These are phyloP conservation scores for Prunus persica DNA, from an alignment of 306 rosid genomes.

Conservation along the genomic window Prunus_persica_NCBIv2 NC_034009.1:32636501-32637000, in stretches of 20 bases:
- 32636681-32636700: slow-evolving; percentile 73
- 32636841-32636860: slow-evolving; percentile 56
- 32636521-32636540: background rate
- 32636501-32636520: slow-evolving; percentile 43
- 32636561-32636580: background rate
- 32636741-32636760: slow-evolving; percentile 78
- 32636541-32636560: background rate
- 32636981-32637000: slow-evolving; percentile 87
- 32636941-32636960: slow-evolving; percentile 62
- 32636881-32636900: slow-evolving; percentile 86
- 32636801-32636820: slow-evolving; percentile 61
- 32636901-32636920: slow-evolving; percentile 81
- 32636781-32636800: slow-evolving; percentile 58
- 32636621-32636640: slow-evolving; percentile 80
- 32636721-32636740: slow-evolving; percentile 76
- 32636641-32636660: slow-evolving; percentile 77
- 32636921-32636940: slow-evolving; percentile 62
- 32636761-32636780: slow-evolving; percentile 79
- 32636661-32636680: slow-evolving; percentile 73
- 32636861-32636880: slow-evolving; percentile 68
- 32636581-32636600: slow-evolving; percentile 46
- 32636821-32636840: slow-evolving; percentile 64
- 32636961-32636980: slow-evolving; percentile 86
- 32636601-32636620: slow-evolving; percentile 77
- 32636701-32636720: slow-evolving; percentile 93